Base-by-base conservation (phyloP, 352 stramenopile genomes). In the Pythium chondricola region DNA sequence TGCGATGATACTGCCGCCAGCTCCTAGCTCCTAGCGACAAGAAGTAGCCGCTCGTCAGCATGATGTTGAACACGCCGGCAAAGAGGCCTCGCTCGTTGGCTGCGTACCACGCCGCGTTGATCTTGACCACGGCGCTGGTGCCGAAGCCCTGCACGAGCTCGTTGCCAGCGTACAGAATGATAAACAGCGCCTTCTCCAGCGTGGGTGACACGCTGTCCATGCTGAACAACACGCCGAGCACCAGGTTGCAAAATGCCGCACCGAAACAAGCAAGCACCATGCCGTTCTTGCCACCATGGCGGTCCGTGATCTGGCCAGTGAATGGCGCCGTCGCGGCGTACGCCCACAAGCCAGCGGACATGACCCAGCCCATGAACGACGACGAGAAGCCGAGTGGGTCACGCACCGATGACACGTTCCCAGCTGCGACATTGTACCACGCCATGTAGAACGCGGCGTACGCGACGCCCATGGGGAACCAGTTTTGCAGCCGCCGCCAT, bases 111-210 rank as follows among this genome's bases (percentile, higher is more conserved):
- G 72, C 76, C 0, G 72, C 78, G 39, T 89, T 87, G 59, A 89
- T 89, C 63, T 89, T 89, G n/a, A 89, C 74, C n/a, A 85, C 78
- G 25, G 72, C 78, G 46, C 78, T 89, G 14, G 74, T 86, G n/a
- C 78, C 78, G 36, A 87, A 89, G 25, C 74, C 72, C 45, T 89
- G 78, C 33, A 89, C 66, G 20, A 86, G 67, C 20, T 85, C 66
- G 43, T 89, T 89, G 6, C 57, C 30, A 0, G 78, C 74, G 53
- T 85, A 89, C 18, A 89, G 58, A 37, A 74, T 39, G 5, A 86
- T 27, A 35, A 89, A 85, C 21, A 83, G 50, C 16, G 61, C 31
- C 21, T 79, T 58, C 40, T 75, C 65, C 1, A 69, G 4, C 8
- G 45, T 14, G 18, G 52, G 27, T 2, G 74, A 65, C 8, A 66